phyloP scores from a whole-genome alignment of 495 filamentous ascomycete species.

The Hypoxylon lenormandii region DNA sequence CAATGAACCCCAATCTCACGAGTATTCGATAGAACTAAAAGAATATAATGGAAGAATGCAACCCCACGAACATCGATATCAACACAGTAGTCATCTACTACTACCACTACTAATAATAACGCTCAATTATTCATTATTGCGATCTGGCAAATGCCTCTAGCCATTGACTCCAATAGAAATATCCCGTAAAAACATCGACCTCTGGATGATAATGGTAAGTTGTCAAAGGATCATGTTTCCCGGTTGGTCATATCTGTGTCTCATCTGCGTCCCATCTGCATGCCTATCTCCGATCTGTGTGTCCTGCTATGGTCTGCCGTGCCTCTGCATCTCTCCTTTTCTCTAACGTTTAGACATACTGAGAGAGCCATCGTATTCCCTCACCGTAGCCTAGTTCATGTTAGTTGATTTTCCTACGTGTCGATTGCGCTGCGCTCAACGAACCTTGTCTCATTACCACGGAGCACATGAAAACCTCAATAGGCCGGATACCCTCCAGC shows the following conservation, averaged over 20 bases:
- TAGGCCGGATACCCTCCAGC: slow-evolving; percentile 91
- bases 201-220: slow-evolving; percentile 47
- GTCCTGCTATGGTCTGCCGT: slow-evolving; percentile 6
- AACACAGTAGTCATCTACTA: neutral
- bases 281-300: slow-evolving; percentile 18
- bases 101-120: slow-evolving; percentile 27
- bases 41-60: no score
- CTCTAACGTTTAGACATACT: slow-evolving; percentile 71
- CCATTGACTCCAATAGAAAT: slow-evolving; percentile 52
- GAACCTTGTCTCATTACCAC: slow-evolving; percentile 95
- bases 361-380: slow-evolving; percentile 81
- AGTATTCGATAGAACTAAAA: no score
- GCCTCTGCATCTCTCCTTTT: slow-evolving; percentile 3
- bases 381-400: slow-evolving; percentile 72
- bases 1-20: no score
- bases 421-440: slow-evolving; percentile 44
- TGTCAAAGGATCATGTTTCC: slow-evolving; percentile 45
- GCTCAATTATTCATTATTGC: slow-evolving; percentile 46
- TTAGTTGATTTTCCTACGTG: slow-evolving; percentile 28
- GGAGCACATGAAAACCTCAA: slow-evolving; percentile 99
- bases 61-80: neutral
- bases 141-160: slow-evolving; percentile 53
- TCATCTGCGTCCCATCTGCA: slow-evolving; percentile 10
- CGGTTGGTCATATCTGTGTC: slow-evolving; percentile 27
- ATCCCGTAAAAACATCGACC: slow-evolving; percentile 50